Evolutionary conservation across 1,139 yeast genomes (phyloP), one percentile per base, ranked within the genome.

Genomic region (Hemisphaericaspora lyxosophila): DNA sequence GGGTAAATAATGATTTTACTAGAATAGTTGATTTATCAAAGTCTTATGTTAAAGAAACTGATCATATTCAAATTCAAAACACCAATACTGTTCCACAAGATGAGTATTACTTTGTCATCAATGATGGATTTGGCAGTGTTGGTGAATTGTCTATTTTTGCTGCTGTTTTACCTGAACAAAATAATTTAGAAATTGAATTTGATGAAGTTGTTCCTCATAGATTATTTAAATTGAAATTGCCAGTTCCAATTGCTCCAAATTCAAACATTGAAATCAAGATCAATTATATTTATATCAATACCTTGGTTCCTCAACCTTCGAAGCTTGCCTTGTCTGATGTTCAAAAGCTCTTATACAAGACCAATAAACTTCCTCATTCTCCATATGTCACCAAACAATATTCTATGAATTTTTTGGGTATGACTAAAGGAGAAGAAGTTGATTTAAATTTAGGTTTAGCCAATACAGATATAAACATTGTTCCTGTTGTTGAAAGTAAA

Each of bases 211-310:
- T 60, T 20, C 52, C 59, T 14, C 54, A 60, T 18, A 60, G 62
- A 31, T 49, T 67, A 38, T 64, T 54, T 44, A 75, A 72, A 50
- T 73, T 77, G 51, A 63, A 67, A 43, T 54, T 88, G 23, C 85
- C 89, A 14, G 67, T 68, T 38, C 85, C 94, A 26, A 62, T 90
- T 41, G 75, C 83, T 5, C 86, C 95, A 17, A 78, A 79, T 28
- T 71, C 80, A 13, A 62, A 65, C 33, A 57, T 73, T 33, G 66
- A 70, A 28, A 51, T 92, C 40, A 63, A 67, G 31, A 61, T 84
- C n/a, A 75, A 78, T 25, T 65, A 73, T 44, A 78, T 82, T 5
- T 67, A 78, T 46, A 68, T 77, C 31, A 67, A 73, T 40, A 60
- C 67, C 12, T 54, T 82, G 36, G 47, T 50, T 34, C 86, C 97